A percentile compares a stretch with the other conserved stretches of the same genome.
phyloP scores from a whole-genome alignment of 1,139 yeast species.

The Spencermartinsiella ligniputridi region DNA sequence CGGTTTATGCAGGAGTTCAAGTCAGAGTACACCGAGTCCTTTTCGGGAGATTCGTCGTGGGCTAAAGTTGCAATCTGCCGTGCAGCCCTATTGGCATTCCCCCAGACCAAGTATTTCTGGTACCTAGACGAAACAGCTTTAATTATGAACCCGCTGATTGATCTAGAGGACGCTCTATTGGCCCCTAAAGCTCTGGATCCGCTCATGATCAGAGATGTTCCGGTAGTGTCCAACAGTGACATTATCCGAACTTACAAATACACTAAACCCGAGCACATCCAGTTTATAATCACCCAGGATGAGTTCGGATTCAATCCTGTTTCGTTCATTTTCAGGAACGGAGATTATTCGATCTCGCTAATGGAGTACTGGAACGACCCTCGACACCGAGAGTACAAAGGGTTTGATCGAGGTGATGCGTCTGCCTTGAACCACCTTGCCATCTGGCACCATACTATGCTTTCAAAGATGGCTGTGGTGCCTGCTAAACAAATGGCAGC shows the following conservation, averaged over 20 bases:
- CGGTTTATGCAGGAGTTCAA: constrained; percentile 72
- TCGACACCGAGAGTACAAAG: constrained; percentile 58
- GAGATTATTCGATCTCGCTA: constrained; percentile 57
- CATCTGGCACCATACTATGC: constrained; percentile 88
- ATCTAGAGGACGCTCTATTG: constrained; percentile 54
- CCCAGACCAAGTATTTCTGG: constrained; percentile 80
- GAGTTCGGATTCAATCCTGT: constrained; percentile 56
- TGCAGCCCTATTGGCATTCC: constrained; percentile 86
- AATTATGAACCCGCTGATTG: constrained; percentile 60
- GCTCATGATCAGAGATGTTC: constrained; percentile 59
- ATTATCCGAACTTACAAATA: constrained; percentile 65
- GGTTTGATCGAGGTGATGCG: constrained; percentile 52
- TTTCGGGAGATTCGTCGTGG: constrained; percentile 43
- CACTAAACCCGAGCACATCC: constrained; percentile 49
- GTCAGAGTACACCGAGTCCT: constrained; percentile 13
- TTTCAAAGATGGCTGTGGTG: constrained; percentile 67
- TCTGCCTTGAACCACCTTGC: constrained; percentile 69
- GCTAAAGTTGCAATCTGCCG: constrained; percentile 54
- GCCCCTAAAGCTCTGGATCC: constrained; percentile 52
- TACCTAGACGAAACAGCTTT: constrained; percentile 61
- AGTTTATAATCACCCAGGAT: constrained; percentile 64
- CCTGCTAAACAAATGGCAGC: constrained; percentile 50
- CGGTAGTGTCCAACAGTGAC: constrained; percentile 65
- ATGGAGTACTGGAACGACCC: constrained; percentile 75
- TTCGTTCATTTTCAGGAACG: constrained; percentile 66